Percentiles rank a stretch among this genome's conserved stretches.
Evolutionary conservation across 768 basidiomycete genomes (phyloP).

Genomic region (Boletus sp.): DNA sequence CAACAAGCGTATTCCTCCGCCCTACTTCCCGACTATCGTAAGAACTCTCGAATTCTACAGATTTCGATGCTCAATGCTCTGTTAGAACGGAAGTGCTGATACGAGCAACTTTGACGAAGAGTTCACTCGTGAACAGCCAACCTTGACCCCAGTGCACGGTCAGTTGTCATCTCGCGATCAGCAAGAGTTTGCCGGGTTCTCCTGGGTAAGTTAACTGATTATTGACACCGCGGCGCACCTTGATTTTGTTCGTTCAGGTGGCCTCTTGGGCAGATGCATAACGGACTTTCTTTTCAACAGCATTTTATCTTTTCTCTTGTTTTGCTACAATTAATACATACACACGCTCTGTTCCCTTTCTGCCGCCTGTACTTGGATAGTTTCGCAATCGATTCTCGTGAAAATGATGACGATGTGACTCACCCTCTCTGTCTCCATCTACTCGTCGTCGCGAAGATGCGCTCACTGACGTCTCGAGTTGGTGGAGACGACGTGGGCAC

Average conservation of each 20-base stretch:
- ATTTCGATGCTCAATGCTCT: conserved; percentile 7
- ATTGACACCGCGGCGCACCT: background rate
- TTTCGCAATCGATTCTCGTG: conserved; percentile 25
- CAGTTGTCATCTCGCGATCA: conserved; percentile 89
- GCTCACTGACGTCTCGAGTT: conserved; percentile 26
- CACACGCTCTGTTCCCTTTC: conserved; percentile 24
- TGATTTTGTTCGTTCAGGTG: conserved; percentile 13
- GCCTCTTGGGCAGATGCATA: conserved; percentile 61
- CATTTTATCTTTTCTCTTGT: conserved; percentile 30
- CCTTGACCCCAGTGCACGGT: conserved; percentile 94
- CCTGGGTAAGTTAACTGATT: conserved; percentile 60
- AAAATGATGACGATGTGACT: conserved; percentile 21
- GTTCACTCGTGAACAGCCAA: conserved; percentile 96
- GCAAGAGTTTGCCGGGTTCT: conserved; percentile 95
- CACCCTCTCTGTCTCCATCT: conserved; percentile 11
- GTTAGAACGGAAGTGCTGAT: conserved; percentile 79
- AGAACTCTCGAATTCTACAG: conserved; percentile 30
- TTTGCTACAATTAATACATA: conserved; percentile 36
- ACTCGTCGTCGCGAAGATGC: conserved; percentile 2
- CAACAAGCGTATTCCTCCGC: conserved; percentile 94
- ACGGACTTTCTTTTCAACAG: conserved; percentile 24
- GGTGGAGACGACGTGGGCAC: conserved; percentile 56
- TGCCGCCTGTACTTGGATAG: conserved; percentile 40
- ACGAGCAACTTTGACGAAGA: conserved; percentile 96
- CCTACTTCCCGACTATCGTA: conserved; percentile 96